Base-by-base conservation (phyloP, 2,329 filamentous ascomycete species). In the Trichophyton verrucosum region DNA sequence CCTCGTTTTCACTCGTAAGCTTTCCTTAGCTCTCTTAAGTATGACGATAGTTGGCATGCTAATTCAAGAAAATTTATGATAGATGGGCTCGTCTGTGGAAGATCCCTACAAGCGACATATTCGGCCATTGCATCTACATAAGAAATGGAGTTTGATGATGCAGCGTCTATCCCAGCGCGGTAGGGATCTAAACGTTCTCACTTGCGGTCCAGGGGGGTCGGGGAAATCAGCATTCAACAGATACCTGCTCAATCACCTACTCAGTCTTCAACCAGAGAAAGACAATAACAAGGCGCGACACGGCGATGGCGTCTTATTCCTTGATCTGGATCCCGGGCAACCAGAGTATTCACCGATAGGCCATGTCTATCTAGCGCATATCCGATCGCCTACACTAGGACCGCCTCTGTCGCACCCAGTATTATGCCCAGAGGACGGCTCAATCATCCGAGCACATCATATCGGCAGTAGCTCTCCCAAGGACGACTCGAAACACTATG, bases 161-260 rank as follows among this genome's bases (percentile, higher is more conserved):
- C 78, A 74, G 67, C 72, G 72, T 38, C 71, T 75, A 58, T 78
- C 72, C 58, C 73, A 69, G 62, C 76, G 67, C 65, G 74, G 68
- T 64, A 74, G 68, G 60, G 69, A 64, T 64, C 70, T 71, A 58
- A 70, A 69, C 61, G 75, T 80, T 6, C 68, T 85, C 57, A 70
- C 83, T 5, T 79, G 80, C 60, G 83, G 83, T 4, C 75, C 79
- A 6, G 80, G 83, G 64, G 77, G 75, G 0, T 78, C 81, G 24
- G 83, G 83, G 24, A 84, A 85, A 68, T 85, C 82, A 7, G 84
- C 81, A 0, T 82, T 85, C 65, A 77, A 77, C 61, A 78, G 80
- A 57, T 75, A 81, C 61, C 70, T 85, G 3, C 67, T 79, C 17
- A 86, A 86, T 65, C 76, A 80, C 61, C 73, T 82, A 33, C 73